Conservation (phyloP, 768 basidiomycete species). For the Mycena vitilis region DNA sequence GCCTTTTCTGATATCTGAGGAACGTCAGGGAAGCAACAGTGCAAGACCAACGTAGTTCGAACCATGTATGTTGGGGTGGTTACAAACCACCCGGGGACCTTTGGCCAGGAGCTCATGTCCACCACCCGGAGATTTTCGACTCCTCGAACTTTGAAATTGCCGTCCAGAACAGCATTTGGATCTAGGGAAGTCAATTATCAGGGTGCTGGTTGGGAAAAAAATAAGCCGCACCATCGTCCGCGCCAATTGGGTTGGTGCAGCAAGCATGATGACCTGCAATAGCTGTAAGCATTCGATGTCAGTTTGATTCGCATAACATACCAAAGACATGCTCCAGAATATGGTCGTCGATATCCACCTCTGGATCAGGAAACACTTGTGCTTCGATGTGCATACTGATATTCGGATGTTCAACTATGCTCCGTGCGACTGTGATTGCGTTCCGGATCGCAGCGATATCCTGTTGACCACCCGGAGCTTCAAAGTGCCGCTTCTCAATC, state of each 20-base stretch:
- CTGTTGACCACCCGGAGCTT: slow-evolving; percentile 36
- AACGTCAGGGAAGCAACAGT: background rate
- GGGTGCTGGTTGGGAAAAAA: background rate
- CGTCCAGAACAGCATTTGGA: slow-evolving; percentile 44
- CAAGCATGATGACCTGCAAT: slow-evolving; percentile 44
- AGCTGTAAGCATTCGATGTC: background rate
- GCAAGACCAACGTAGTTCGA: slow-evolving; percentile 6
- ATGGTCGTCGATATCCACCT: slow-evolving; percentile 40
- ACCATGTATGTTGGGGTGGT: slow-evolving; percentile 48
- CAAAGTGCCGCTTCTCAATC: slow-evolving; percentile 44
- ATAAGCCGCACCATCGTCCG: slow-evolving; percentile 38
- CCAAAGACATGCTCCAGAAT: slow-evolving; percentile 42
- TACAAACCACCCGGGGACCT: slow-evolving; percentile 47
- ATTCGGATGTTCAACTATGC: slow-evolving; percentile 29
- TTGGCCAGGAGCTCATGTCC: slow-evolving; percentile 46
- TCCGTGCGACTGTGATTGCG: slow-evolving; percentile 40
- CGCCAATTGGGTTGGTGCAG: slow-evolving; percentile 44
- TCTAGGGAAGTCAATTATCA: slow-evolving; percentile 31
- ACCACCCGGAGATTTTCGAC: slow-evolving; percentile 46
- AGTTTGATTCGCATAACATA: slow-evolving; percentile 4
- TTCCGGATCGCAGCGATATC: slow-evolving; percentile 42
- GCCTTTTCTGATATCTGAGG: slow-evolving; percentile 46
- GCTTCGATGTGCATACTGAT: slow-evolving; percentile 34
- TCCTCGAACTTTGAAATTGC: slow-evolving; percentile 45
- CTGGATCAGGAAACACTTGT: slow-evolving; percentile 39